These are phyloP conservation scores for Agrocybe pediades DNA, from an alignment of 768 basidiomycete species.

Conservation along the genomic window DNA sequence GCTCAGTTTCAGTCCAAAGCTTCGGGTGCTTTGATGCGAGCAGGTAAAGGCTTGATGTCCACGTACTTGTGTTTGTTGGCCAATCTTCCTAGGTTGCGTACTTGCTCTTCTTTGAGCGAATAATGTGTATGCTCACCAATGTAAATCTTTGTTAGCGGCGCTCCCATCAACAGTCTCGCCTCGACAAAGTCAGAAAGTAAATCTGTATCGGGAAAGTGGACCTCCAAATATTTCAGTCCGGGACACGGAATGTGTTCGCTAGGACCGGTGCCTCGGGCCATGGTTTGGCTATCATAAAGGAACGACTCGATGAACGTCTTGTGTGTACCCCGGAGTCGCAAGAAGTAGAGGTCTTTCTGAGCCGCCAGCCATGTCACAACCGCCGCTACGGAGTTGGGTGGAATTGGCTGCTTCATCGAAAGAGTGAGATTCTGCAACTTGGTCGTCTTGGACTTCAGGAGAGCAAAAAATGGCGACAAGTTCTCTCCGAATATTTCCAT, in stretches of 20 bases:
- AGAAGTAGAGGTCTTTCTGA: conserved; percentile 55
- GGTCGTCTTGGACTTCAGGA: conserved; percentile 50
- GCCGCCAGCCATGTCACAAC: conserved; percentile 56
- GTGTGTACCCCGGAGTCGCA: conserved; percentile 49
- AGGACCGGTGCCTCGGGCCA: conserved; percentile 4
- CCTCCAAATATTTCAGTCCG: conserved; percentile 46
- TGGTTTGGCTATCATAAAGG: conserved; percentile 36
- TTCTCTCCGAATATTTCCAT: conserved; percentile 54
- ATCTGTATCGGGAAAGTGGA: conserved; percentile 35
- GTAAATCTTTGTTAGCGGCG: conserved; percentile 55
- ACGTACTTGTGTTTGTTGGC: too few species aligned
- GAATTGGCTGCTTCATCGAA: conserved; percentile 41
- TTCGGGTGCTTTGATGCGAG: too few species aligned
- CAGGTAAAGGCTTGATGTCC: too few species aligned
- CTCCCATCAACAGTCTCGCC: conserved; percentile 36
- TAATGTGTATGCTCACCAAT: conserved; percentile 29
- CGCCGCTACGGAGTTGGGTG: conserved; percentile 18
- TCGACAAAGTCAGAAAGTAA: conserved; percentile 36
- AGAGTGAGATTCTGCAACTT: conserved; percentile 56
- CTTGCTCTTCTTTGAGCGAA: conserved; percentile 22
- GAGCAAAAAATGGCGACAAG: conserved; percentile 47
- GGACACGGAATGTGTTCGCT: conserved; percentile 38
- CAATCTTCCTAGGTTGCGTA: not conserved
- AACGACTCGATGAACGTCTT: conserved; percentile 49
- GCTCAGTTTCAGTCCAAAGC: too few species aligned